A percentile compares a stretch with the other conserved stretches of the same genome.
phyloP scores from a whole-genome alignment of 345 rosid genomes.

The Hibiscus tridactylites region DNA sequence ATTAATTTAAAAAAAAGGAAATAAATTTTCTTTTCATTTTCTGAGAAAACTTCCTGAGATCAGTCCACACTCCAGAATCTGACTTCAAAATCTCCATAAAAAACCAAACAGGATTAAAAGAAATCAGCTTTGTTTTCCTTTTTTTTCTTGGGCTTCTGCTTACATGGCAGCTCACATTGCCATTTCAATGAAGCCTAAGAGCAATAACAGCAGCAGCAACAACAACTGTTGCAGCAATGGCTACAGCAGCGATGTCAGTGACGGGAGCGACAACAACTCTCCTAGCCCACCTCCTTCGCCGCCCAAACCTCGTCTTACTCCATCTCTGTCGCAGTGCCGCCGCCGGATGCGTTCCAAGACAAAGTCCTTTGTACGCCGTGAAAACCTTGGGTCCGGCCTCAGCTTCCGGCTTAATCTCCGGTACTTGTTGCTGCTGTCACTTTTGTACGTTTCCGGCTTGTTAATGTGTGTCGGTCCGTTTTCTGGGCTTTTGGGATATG shows the following conservation, averaged over 20 bases:
- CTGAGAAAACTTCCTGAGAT: neutral
- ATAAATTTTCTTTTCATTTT: neutral
- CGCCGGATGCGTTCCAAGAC: constrained; percentile 48
- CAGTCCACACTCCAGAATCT: neutral
- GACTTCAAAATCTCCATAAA: neutral
- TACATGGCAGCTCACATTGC: constrained; percentile 32
- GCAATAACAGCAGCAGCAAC: constrained; percentile 14
- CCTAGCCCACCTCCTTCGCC: constrained; percentile 74
- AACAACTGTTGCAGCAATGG: constrained; percentile 9
- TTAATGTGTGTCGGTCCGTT: constrained; percentile 79
- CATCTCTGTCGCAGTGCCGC: constrained; percentile 39
- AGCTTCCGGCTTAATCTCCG: constrained; percentile 53
- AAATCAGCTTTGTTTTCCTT: neutral
- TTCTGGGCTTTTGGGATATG: constrained; percentile 45
- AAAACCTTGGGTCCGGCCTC: constrained; percentile 26
- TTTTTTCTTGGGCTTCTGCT: neutral
- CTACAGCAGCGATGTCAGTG: constrained; percentile 22
- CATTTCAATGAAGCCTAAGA: constrained; percentile 33
- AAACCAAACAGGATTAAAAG: neutral
- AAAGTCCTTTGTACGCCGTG: constrained; percentile 35
- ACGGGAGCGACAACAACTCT: constrained; percentile 47
- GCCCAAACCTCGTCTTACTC: constrained; percentile 27
- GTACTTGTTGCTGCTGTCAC: constrained; percentile 48
- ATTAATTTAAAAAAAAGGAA: too few relatives aligned
- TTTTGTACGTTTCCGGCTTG: constrained; percentile 65